Evolutionary conservation across 345 rosid species (phyloP), one percentile per base, ranked within the genome.

Genomic region (Lagerstroemia speciosa): DNA sequence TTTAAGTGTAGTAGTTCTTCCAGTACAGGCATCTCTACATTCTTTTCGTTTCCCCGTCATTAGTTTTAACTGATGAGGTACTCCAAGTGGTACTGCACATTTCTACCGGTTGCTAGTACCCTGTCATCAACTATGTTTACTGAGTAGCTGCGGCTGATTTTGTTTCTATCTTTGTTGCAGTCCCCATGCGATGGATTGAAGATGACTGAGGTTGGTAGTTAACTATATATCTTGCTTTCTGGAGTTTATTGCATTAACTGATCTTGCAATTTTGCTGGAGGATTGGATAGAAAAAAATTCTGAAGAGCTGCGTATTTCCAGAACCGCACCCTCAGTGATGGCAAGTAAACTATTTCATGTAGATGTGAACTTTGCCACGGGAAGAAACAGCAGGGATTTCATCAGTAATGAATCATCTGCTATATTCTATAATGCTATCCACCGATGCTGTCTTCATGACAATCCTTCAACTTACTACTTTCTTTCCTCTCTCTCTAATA

Each of bases 171-270:
- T 62, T 20, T 70, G 74, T 71, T 73, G 87, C 96, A 94, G 98
- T 78, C 83, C 41, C 86, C 96, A 15, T 34, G 61, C 26, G 79
- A 78, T 77, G 96, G 89, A 30, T 72, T 95, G 80, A 83, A 79
- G 76, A 86, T 84, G 72, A 66, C 85, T 10, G 99, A 90, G 98
- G 98, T 92, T 77, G 77, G 66, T 22, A 19, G 17, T 26, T 6
- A 17, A 29, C 29, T 67, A 58, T 24, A n/a, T 2, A 4, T 2
- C 10, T 2, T 45, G 19, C 2, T 15, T 2, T 48, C 17, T 48
- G 16, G 53, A 30, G 24, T 53, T n/a, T n/a, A 5, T 53, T 53
- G 60, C 60, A n/a, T n/a, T n/a, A n/a, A n/a, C n/a, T n/a, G n/a
- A n/a, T n/a, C n/a, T n/a, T 53, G 15, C 30, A 8, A 8, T 53